phyloP scores from a whole-genome alignment of 2,329 filamentous ascomycete genomes.

The Biscogniauxia marginata region DNA sequence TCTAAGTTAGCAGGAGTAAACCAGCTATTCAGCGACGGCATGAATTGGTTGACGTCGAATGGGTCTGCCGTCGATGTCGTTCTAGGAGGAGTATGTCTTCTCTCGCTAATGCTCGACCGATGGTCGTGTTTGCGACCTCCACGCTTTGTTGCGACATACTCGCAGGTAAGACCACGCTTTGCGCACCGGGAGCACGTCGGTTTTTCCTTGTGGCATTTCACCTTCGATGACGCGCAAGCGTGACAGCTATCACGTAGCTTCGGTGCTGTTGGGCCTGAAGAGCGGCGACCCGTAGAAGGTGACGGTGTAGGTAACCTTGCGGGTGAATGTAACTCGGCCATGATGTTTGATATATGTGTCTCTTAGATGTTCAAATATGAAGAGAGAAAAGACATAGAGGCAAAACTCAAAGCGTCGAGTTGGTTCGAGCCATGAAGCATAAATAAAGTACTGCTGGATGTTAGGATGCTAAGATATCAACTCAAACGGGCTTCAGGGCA shows the following conservation, averaged over 20 bases:
- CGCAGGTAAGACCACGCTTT: constrained; percentile 28
- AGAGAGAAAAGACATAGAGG: not conserved
- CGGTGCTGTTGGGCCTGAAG: constrained; percentile 3
- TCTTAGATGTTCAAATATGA: not conserved
- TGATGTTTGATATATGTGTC: not conserved
- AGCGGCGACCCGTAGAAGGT: not conserved
- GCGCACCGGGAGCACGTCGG: constrained; percentile 35
- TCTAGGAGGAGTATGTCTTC: not conserved
- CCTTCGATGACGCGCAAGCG: constrained; percentile 36
- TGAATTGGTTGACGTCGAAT: not conserved
- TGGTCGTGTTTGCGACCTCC: constrained; percentile 2
- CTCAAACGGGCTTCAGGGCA: not conserved
- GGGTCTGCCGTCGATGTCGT: not conserved
- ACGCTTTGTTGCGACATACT: constrained; percentile 29
- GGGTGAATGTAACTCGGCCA: not conserved
- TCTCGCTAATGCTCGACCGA: not conserved
- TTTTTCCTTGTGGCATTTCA: constrained; percentile 35
- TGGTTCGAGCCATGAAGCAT: not conserved
- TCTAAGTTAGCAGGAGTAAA: not conserved
- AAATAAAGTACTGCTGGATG: not conserved
- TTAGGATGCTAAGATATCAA: not conserved
- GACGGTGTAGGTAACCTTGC: not conserved
- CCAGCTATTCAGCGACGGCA: not conserved
- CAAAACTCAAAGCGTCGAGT: not conserved
- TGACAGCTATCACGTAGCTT: constrained; percentile 38